Conservation (phyloP, 345 rosid species). For the Brassica rapa region DNA sequence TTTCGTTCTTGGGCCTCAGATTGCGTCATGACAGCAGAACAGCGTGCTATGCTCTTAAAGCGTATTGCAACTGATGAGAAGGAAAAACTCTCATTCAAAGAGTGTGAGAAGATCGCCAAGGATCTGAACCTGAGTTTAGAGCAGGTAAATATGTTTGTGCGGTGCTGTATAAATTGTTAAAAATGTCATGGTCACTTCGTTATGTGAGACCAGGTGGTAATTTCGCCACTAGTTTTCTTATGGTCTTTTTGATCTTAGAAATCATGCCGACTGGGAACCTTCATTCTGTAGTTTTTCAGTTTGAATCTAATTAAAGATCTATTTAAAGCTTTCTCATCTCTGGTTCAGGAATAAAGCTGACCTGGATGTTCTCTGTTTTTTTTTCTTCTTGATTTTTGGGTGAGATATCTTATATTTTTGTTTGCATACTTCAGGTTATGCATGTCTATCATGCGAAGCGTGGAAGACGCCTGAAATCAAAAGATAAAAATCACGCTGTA, state of each 20-base stretch:
- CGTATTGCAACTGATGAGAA: constrained; percentile 45
- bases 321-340: constrained; percentile 16
- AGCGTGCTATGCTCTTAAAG: constrained; percentile 68
- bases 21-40: constrained; percentile 78
- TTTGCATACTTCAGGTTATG: constrained; percentile 64
- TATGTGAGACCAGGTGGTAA: constrained; percentile 14
- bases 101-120: constrained; percentile 77
- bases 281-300: constrained; percentile 4
- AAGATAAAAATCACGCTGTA: constrained; percentile 34
- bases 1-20: constrained; percentile 77
- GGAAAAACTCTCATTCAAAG: constrained; percentile 67
- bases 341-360: constrained; percentile 15
- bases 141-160: constrained; percentile 57
- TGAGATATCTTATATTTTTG: constrained; percentile 23
- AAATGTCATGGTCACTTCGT: constrained; percentile 7
- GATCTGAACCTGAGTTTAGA: constrained; percentile 82
- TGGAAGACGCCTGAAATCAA: constrained; percentile 49
- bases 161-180: constrained; percentile 26
- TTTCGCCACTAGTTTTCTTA: constrained; percentile 5
- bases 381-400: constrained; percentile 2
- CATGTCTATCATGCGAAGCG: constrained; percentile 67
- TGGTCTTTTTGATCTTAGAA: constrained; percentile 14
- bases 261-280: constrained; percentile 12
- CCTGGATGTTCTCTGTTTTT: constrained; percentile 9
- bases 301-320: constrained; percentile 11